A percentile compares a stretch with the other conserved stretches of the same genome.
Evolutionary conservation across 148 eudicot genomes (phyloP).

Genomic region (Diospyros kaki): DNA sequence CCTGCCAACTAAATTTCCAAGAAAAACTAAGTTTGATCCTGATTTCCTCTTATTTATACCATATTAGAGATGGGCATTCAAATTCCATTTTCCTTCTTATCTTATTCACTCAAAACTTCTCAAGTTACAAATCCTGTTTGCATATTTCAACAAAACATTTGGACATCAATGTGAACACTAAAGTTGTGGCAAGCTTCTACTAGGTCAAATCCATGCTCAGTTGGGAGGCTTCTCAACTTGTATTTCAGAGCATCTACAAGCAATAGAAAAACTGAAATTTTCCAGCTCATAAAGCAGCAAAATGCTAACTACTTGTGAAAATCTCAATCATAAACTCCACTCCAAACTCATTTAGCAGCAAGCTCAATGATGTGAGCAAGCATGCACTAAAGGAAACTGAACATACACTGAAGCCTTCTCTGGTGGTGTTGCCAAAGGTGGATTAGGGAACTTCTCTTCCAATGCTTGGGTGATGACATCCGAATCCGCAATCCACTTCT

Average conservation of each 20-base stretch:
- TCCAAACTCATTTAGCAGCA: background rate
- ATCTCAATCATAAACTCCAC: background rate
- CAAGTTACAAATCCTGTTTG: no score
- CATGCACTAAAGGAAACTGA: background rate
- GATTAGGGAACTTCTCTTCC: constrained; percentile 82
- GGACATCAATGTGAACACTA: no score
- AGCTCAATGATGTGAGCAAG: background rate
- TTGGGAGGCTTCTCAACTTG: background rate
- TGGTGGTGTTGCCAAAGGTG: constrained; percentile 70
- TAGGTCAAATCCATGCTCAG: background rate
- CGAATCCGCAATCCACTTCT: constrained; percentile 89
- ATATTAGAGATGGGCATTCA: no score
- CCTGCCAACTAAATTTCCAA: background rate
- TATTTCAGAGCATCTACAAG: background rate
- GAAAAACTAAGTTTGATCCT: background rate
- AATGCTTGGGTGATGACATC: constrained; percentile 73
- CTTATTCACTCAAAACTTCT: no score
- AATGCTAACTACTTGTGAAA: background rate
- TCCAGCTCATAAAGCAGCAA: background rate
- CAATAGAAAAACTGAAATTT: background rate
- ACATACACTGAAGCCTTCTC: constrained; percentile 81
- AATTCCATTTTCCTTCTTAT: no score
- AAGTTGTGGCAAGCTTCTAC: background rate
- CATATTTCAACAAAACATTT: background rate
- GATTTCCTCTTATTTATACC: no score